These are phyloP conservation scores for Penicillium sclerotigenum DNA, from an alignment of 2,329 filamentous ascomycete genomes.

Conservation along the genomic window DNA sequence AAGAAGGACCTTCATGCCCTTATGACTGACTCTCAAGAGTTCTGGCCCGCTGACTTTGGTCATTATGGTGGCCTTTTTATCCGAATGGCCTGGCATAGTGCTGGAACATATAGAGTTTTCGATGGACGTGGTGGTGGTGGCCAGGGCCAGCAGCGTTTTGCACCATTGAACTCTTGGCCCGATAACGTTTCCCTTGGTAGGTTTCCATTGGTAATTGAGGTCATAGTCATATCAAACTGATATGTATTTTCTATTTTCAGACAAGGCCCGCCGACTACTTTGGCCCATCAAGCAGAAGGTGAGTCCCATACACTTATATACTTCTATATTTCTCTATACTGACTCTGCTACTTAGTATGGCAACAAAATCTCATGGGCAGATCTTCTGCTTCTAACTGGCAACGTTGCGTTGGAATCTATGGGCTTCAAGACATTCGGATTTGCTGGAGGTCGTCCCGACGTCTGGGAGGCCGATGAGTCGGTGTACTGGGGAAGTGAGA, in stretches of 20 bases:
- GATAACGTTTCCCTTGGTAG: slow-evolving; percentile 65
- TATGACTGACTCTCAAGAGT: slow-evolving; percentile 76
- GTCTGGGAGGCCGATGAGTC: slow-evolving; percentile 74
- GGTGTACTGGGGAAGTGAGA: slow-evolving; percentile 74
- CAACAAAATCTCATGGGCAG: slow-evolving; percentile 77
- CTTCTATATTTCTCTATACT: background rate
- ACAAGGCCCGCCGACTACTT: slow-evolving; percentile 75
- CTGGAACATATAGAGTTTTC: slow-evolving; percentile 71
- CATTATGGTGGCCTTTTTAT: slow-evolving; percentile 79
- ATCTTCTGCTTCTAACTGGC: slow-evolving; percentile 67
- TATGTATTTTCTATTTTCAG: slow-evolving; percentile 27
- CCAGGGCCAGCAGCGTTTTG: slow-evolving; percentile 73
- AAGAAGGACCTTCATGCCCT: slow-evolving; percentile 70
- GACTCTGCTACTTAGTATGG: slow-evolving; percentile 52
- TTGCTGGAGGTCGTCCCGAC: slow-evolving; percentile 68
- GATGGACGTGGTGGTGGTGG: slow-evolving; percentile 74
- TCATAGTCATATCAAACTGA: background rate
- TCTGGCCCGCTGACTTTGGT: slow-evolving; percentile 79
- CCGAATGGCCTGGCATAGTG: slow-evolving; percentile 77
- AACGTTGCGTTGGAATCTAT: slow-evolving; percentile 76
- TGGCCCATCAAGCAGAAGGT: slow-evolving; percentile 77
- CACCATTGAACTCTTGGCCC: slow-evolving; percentile 78
- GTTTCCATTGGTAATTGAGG: background rate
- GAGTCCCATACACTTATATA: background rate
- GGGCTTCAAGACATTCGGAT: slow-evolving; percentile 71